A percentile compares a stretch with the other conserved stretches of the same genome.
Evolutionary conservation across 2,329 filamentous ascomycete genomes (phyloP).

Genomic region (Microthyrium microscopicum): DNA sequence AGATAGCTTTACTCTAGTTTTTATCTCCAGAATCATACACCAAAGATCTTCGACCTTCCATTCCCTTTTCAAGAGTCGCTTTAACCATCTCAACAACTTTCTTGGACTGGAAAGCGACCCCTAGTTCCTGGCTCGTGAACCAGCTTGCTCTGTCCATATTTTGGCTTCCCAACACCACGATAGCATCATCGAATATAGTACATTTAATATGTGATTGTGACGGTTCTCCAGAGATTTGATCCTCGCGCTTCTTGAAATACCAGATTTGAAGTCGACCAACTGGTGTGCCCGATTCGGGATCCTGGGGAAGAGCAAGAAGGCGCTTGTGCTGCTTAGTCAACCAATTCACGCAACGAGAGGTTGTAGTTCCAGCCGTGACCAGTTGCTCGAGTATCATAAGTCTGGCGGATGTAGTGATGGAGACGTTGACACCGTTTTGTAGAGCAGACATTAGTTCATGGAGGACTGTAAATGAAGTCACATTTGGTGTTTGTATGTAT

Average conservation of each 20-base stretch:
- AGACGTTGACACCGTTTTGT: constrained; percentile 48
- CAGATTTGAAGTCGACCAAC: constrained; percentile 39
- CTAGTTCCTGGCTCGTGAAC: constrained; percentile 75
- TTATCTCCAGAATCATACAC: constrained; percentile 16
- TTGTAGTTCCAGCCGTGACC: constrained; percentile 62
- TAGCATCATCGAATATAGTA: constrained; percentile 52
- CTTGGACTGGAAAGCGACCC: constrained; percentile 38
- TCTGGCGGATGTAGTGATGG: constrained; percentile 46
- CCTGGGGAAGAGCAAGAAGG: constrained; percentile 10
- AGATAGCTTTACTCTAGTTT: too few relatives aligned
- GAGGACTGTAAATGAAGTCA: constrained; percentile 52
- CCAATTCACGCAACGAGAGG: constrained; percentile 43
- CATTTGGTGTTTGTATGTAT: constrained; percentile 60
- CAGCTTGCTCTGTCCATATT: constrained; percentile 77
- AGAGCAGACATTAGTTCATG: constrained; percentile 44
- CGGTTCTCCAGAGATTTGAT: constrained; percentile 32
- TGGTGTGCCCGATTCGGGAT: constrained; percentile 28
- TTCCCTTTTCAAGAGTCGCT: constrained; percentile 1
- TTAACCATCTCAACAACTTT: constrained; percentile 21
- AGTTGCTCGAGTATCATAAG: constrained; percentile 71
- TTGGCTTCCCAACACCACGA: constrained; percentile 57
- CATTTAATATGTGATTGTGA: constrained; percentile 66
- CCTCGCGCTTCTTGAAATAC: constrained; percentile 31
- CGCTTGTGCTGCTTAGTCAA: constrained; percentile 40
- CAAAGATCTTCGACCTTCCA: constrained; percentile 13